Percentiles rank a stretch among this genome's conserved stretches.
These are phyloP conservation scores for Gastrolobium bilobum DNA, from an alignment of 306 rosid genomes.

Conservation along the genomic window DNA sequence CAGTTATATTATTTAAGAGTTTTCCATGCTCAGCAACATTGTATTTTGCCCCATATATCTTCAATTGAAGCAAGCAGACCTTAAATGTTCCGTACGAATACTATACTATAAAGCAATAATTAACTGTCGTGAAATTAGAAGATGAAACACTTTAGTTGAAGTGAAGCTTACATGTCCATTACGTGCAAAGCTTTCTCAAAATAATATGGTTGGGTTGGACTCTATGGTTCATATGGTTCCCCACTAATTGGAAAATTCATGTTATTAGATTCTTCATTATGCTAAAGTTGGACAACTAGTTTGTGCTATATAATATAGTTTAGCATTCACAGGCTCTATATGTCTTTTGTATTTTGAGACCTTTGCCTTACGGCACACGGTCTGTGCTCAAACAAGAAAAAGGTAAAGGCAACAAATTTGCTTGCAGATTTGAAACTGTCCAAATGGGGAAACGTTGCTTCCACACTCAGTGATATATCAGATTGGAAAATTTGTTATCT, in stretches of 20 bases:
- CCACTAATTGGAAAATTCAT: conserved; percentile 52
- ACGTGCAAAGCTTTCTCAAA: conserved; percentile 54
- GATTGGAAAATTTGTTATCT: conserved; percentile 36
- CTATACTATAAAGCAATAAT: conserved; percentile 6
- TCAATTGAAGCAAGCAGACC: conserved; percentile 34
- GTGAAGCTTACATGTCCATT: conserved; percentile 39
- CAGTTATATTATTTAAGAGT: conserved; percentile 21
- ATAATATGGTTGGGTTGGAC: conserved; percentile 34
- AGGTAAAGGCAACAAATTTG: conserved; percentile 41
- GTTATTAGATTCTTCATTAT: conserved; percentile 42
- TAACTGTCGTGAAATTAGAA: conserved; percentile 16
- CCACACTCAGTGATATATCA: conserved; percentile 6
- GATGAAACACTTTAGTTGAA: conserved; percentile 28
- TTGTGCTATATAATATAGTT: conserved; percentile 1
- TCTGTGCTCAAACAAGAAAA: conserved; percentile 45
- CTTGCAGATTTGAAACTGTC: conserved; percentile 50
- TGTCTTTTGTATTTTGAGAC: conserved; percentile 40
- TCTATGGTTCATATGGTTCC: conserved; percentile 47
- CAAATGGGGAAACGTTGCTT: conserved; percentile 47
- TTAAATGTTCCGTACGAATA: conserved; percentile 35
- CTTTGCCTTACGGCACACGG: conserved; percentile 56
- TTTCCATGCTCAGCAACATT: conserved; percentile 31
- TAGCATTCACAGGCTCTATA: conserved; percentile 7
- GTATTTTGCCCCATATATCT: conserved; percentile 9
- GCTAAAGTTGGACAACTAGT: conserved; percentile 38